These are phyloP conservation scores for Starmera quercuum DNA, from an alignment of 805 yeast species.

Conservation along the genomic window DNA sequence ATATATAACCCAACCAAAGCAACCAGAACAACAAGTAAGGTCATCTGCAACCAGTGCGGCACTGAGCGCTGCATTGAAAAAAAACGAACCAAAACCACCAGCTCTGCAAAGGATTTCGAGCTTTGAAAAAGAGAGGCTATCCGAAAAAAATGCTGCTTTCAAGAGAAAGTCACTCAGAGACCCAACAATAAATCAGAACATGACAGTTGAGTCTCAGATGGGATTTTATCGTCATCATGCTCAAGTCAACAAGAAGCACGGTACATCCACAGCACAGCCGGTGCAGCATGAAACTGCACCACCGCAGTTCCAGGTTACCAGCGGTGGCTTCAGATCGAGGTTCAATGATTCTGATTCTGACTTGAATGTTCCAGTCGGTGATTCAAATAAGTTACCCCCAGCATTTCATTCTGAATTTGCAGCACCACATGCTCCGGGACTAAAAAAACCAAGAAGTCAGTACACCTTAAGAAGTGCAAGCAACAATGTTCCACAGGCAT, in stretches of 20 bases:
- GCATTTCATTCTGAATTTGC: slow-evolving; percentile 5
- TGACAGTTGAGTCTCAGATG: slow-evolving; percentile 15
- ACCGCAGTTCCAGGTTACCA: slow-evolving; percentile 1
- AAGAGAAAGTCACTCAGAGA: slow-evolving; percentile 29
- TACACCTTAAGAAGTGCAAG: slow-evolving; percentile 22
- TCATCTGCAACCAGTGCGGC: slow-evolving; percentile 21
- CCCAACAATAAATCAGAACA: slow-evolving; percentile 14
- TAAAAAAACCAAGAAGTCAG: slow-evolving; percentile 18
- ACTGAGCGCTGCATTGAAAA: slow-evolving; percentile 47
- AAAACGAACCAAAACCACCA: slow-evolving; percentile 26
- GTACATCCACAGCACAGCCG: slow-evolving; percentile 6
- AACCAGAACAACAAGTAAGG: neutral
- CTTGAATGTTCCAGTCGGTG: slow-evolving; percentile 22
- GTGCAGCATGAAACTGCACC: slow-evolving; percentile 6
- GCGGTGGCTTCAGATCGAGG: slow-evolving; percentile 39
- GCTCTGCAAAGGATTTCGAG: slow-evolving; percentile 36
- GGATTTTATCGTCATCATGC: slow-evolving; percentile 21
- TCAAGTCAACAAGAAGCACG: slow-evolving; percentile 7
- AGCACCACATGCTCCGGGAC: slow-evolving; percentile 9
- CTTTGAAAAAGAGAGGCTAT: slow-evolving; percentile 39
- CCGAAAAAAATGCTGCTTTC: slow-evolving; percentile 26
- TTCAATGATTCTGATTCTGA: slow-evolving; percentile 63
- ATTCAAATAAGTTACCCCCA: neutral
- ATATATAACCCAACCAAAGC: neutral
- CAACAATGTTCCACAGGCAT: slow-evolving; percentile 8